Conservation (phyloP, 2,329 filamentous ascomycete species). For the Hypoxylon rubiginosum region DNA sequence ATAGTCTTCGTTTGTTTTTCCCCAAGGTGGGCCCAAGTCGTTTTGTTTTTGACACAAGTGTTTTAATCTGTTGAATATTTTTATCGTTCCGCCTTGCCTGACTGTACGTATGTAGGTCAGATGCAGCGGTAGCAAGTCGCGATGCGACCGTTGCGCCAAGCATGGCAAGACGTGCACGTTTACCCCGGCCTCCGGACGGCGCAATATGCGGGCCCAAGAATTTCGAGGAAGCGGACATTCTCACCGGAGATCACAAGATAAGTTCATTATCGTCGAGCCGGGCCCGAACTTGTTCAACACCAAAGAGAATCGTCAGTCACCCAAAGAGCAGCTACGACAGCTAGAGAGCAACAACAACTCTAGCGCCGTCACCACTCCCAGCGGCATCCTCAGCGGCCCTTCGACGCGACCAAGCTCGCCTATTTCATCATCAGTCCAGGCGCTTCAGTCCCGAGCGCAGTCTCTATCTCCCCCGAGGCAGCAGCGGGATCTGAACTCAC, state of each 20-base stretch:
- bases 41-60: not conserved
- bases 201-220: slow-evolving; percentile 3
- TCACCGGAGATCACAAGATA: slow-evolving; percentile 6
- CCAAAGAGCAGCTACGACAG: not conserved
- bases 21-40: not conserved
- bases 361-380: not conserved
- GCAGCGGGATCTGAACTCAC: not conserved
- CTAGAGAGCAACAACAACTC: slow-evolving; percentile 2
- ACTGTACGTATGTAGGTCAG: slow-evolving; percentile 4
- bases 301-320: not conserved
- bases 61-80: not conserved
- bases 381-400: not conserved
- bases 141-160: slow-evolving; percentile 5
- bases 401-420: slow-evolving; percentile 1
- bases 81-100: not conserved
- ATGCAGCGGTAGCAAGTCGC: slow-evolving; percentile 8
- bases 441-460: not conserved
- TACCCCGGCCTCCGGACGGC: slow-evolving; percentile 3
- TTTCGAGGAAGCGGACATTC: slow-evolving; percentile 5
- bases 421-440: not conserved
- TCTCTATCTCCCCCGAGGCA: not conserved
- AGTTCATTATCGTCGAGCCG: slow-evolving; percentile 7
- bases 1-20: not conserved
- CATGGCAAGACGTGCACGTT: slow-evolving; percentile 7
- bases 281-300: not conserved